A percentile compares a stretch with the other conserved stretches of the same genome.
phyloP scores from a whole-genome alignment of 73 alveolate genomes.

The Strombidium stylifer region DNA sequence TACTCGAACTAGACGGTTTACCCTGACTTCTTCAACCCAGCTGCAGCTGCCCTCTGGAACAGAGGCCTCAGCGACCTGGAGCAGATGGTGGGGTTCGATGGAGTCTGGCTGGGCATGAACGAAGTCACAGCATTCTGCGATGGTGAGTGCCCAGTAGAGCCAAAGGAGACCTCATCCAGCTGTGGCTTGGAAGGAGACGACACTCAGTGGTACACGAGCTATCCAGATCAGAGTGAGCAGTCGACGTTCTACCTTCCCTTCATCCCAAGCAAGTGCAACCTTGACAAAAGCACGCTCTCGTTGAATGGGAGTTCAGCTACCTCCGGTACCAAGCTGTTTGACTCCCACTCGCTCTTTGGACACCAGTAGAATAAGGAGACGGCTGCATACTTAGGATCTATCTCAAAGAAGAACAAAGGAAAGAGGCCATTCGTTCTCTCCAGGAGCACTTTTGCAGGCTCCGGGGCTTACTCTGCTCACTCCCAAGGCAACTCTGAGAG shows the following conservation, averaged over 20 bases:
- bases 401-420: too few relatives aligned
- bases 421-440: neutral
- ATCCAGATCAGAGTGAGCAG: too few relatives aligned
- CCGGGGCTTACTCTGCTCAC: neutral
- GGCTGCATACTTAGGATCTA: too few relatives aligned
- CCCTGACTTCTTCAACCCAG: conserved; percentile 30
- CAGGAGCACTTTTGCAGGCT: neutral
- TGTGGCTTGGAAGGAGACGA: too few relatives aligned
- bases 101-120: conserved; percentile 98
- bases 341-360: too few relatives aligned
- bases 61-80: conserved; percentile 52
- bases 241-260: neutral
- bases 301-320: too few relatives aligned
- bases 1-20: conserved; percentile 36
- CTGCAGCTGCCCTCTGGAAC: conserved; percentile 12
- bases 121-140: conserved; percentile 79
- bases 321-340: too few relatives aligned
- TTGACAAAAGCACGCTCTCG: neutral
- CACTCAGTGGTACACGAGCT: too few relatives aligned
- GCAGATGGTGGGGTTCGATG: conserved; percentile 67
- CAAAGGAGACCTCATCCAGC: too few relatives aligned
- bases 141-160: conserved; percentile 70
- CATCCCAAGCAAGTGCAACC: neutral
- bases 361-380: too few relatives aligned
- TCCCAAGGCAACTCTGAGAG: neutral